Conservation (phyloP, 164 flowering plant genomes). For the Piper longum region DNA sequence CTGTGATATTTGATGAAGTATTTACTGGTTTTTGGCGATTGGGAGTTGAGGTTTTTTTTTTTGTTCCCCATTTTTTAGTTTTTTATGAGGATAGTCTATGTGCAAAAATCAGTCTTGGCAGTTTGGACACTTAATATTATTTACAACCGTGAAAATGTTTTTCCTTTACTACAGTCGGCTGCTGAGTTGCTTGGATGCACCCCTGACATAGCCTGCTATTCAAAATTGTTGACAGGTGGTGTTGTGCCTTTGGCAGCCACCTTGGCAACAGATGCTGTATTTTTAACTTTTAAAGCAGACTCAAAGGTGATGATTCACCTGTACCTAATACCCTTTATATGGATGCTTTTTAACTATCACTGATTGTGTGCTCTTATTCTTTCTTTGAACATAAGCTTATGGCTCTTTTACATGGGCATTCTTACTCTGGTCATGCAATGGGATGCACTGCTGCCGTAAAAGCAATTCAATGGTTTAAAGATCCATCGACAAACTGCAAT, state of each 20-base stretch:
- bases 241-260: constrained; percentile 81
- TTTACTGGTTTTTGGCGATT: constrained; percentile 98
- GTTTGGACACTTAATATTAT: not conserved
- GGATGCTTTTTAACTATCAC: not conserved
- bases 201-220: constrained; percentile 92
- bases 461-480: constrained; percentile 80
- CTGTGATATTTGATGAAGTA: constrained; percentile 91
- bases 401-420: constrained; percentile 95
- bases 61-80: not conserved
- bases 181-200: constrained; percentile 60
- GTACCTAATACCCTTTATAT: not conserved
- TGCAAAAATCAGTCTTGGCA: not conserved
- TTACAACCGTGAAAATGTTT: not conserved
- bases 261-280: constrained; percentile 64
- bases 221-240: constrained; percentile 91
- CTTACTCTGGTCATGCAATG: constrained; percentile 93
- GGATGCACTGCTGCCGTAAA: constrained; percentile 85
- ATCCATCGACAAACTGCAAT: constrained; percentile 56
- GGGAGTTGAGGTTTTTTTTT: constrained; percentile 64
- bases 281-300: constrained; percentile 66
- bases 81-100: not conserved
- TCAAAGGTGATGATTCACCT: constrained; percentile 51
- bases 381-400: constrained; percentile 32
- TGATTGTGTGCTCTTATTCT: not conserved
- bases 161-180: constrained; percentile 44